Conservation (phyloP, 2,329 filamentous ascomycete species). For the Shiraia bambusicola region DNA sequence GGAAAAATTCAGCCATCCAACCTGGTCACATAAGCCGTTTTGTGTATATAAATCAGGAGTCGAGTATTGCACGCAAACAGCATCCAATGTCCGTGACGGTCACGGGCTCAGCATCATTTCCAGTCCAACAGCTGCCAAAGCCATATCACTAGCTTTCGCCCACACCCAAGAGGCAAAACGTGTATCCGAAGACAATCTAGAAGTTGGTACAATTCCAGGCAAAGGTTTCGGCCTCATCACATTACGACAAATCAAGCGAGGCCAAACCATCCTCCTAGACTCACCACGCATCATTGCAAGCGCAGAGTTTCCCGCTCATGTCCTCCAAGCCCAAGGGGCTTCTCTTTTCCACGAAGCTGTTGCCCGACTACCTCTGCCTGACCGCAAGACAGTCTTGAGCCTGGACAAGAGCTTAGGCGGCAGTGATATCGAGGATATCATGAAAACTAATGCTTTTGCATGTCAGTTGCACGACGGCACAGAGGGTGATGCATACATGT, state of each 20-base stretch:
- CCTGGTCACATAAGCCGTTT: conserved; percentile 17
- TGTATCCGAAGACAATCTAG: conserved; percentile 5
- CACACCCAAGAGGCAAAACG: conserved; percentile 1
- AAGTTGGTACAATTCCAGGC: conserved; percentile 18
- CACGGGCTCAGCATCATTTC: conserved; percentile 25
- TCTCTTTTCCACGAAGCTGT: conserved; percentile 16
- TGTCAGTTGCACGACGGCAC: conserved; percentile 24
- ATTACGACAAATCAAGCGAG: conserved; percentile 13
- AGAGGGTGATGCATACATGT: conserved; percentile 24
- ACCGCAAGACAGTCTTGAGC: conserved; percentile 9
- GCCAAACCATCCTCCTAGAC: conserved; percentile 23
- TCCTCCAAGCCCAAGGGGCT: conserved; percentile 11
- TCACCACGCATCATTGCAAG: conserved; percentile 23
- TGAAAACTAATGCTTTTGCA: conserved; percentile 29
- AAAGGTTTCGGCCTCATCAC: conserved; percentile 29
- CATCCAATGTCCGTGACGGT: conserved; percentile 9
- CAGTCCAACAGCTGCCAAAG: conserved; percentile 16
- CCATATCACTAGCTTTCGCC: conserved; percentile 13
- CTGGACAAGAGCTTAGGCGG: conserved; percentile 20
- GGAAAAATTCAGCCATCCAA: conserved; percentile 3
- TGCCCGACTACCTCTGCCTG: conserved; percentile 8
- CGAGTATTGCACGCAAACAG: conserved; percentile 24
- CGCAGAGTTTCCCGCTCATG: conserved; percentile 16
- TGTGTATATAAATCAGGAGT: conserved; percentile 13
- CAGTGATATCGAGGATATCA: conserved; percentile 18